Evolutionary conservation across 345 rosid genomes (phyloP), one percentile per base, ranked within the genome.

Genomic region (Eucalyptus urophylla): DNA sequence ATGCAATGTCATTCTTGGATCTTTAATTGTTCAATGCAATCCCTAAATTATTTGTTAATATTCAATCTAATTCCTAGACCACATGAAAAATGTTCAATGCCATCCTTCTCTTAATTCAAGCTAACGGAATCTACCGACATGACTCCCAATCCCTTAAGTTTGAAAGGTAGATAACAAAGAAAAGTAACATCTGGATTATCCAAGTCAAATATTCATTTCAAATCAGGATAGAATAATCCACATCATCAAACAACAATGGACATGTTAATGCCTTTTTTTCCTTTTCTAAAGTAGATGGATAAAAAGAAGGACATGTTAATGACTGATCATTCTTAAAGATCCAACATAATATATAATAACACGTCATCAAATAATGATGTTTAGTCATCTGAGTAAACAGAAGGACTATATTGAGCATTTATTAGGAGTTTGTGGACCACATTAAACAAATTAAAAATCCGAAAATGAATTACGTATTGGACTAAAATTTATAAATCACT

Each of bases 401-500:
- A 29, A 29, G 1, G 16, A 62, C 0, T 13, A 29, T n/a, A 62
- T 62, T 13, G 0, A 62, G 0, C 2, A 56, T 56, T 24, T 56
- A 56, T 0, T 4, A 14, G 0, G 17, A 62, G 16, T 29, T 62
- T 29, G 13, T 22, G 13, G 10, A 56, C 0, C 0, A 56, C 12
- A 21, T 56, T 56, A 0, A 56, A 56, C 3, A 0, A 27, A 12
- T 27, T 60, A 60, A 27, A 60, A 27, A 4, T 12, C 0, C 4
- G 2, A 1, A 0, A 27, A 60, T 27, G 0, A 60, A 60, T 60
- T 60, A 27, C 0, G 1, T 0, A 12, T 27, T 27, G 8, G 0
- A 11, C 0, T 14, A 60, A 60, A 60, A 12, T 60, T 12, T 13
- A 11, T 60, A 5, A 60, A 25, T 12, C n/a, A 27, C 6, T 60